These are phyloP conservation scores for Xylariaceae sp. DNA, from an alignment of 2,329 filamentous ascomycete genomes.

Conservation along the genomic window DNA sequence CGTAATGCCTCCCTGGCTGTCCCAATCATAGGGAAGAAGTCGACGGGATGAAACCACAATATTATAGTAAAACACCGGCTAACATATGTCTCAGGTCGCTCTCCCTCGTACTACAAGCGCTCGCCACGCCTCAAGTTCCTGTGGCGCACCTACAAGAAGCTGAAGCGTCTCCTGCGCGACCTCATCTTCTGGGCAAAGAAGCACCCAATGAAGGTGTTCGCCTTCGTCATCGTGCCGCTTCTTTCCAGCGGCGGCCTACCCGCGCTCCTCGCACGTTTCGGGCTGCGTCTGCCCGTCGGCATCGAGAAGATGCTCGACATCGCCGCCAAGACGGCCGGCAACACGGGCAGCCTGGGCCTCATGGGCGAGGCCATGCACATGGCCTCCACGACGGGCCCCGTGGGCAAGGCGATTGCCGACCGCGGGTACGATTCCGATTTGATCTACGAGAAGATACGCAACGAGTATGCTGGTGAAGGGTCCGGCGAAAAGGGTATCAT, in stretches of 20 bases:
- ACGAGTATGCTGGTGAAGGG: constrained; percentile 29
- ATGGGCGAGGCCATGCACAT: constrained; percentile 53
- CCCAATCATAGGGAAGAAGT: too few relatives aligned
- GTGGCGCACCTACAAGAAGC: constrained; percentile 63
- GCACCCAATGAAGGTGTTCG: constrained; percentile 82
- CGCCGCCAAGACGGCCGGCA: constrained; percentile 45
- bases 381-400: constrained; percentile 32
- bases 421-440: constrained; percentile 31
- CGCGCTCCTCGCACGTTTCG: constrained; percentile 72
- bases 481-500: constrained; percentile 33
- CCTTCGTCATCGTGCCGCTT: constrained; percentile 81
- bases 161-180: constrained; percentile 74
- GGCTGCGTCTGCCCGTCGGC: constrained; percentile 64
- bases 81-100: constrained; percentile 40
- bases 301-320: constrained; percentile 55
- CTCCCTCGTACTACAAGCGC: constrained; percentile 69
- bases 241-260: constrained; percentile 77
- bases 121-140: constrained; percentile 78
- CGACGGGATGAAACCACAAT: too few relatives aligned
- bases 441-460: constrained; percentile 37
- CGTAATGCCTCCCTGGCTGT: too few relatives aligned
- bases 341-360: constrained; percentile 45
- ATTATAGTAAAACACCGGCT: too few relatives aligned
- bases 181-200: constrained; percentile 75
- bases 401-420: constrained; percentile 29